Percentiles rank a stretch among this genome's conserved stretches.
Conservation (phyloP, 495 filamentous ascomycete genomes). For the Bacidia rubella region DNA sequence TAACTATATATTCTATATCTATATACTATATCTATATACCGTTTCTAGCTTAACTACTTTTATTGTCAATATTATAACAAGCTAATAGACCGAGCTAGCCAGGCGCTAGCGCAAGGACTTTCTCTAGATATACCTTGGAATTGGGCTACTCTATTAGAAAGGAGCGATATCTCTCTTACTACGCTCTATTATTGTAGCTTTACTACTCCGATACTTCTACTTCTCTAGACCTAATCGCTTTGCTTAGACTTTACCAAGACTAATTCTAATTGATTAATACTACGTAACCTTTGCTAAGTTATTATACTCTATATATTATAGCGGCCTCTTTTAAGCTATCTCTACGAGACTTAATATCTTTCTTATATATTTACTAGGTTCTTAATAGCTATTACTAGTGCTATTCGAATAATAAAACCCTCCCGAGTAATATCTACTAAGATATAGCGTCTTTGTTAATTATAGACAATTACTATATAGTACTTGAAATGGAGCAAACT, state of each 20-base stretch:
- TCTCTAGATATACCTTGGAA: conserved; percentile 3
- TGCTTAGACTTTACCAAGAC: neutral
- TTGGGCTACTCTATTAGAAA: conserved; percentile 4
- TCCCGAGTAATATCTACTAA: neutral
- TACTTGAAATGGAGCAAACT: neutral
- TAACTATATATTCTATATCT: neutral
- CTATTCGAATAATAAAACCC: neutral
- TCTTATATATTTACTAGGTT: neutral
- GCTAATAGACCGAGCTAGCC: conserved; percentile 1
- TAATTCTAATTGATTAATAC: neutral
- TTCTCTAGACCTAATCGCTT: neutral
- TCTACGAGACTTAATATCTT: neutral
- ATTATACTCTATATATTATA: neutral
- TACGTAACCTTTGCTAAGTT: neutral
- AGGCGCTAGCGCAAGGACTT: conserved; percentile 2
- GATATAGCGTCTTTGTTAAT: neutral
- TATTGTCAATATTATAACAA: neutral
- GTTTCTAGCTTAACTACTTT: neutral
- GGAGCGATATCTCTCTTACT: conserved; percentile 2
- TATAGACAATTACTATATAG: neutral
- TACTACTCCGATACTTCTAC: neutral
- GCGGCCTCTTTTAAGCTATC: neutral
- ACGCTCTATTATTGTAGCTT: conserved; percentile 6
- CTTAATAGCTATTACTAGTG: neutral
- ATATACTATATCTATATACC: no score